These are phyloP conservation scores for Phaeomoniella chlamydospora DNA, from an alignment of 2,329 filamentous ascomycete species.

Conservation along the genomic window DNA sequence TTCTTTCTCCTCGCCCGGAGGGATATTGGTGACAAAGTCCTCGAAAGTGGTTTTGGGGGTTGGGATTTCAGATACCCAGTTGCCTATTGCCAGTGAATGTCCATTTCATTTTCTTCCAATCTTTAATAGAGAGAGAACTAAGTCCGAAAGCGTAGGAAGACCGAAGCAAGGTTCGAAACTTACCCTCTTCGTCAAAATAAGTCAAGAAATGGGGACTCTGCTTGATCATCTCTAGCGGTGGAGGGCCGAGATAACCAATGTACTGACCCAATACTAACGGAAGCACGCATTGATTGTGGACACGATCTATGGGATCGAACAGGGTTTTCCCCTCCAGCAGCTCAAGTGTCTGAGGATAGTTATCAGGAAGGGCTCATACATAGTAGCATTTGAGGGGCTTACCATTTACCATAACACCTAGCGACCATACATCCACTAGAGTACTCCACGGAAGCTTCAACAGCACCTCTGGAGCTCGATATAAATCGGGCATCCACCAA, in stretches of 20 bases:
- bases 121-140: too few relatives aligned
- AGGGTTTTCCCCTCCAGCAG: slow-evolving; percentile 14
- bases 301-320: slow-evolving; percentile 13
- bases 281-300: slow-evolving; percentile 12
- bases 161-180: neutral
- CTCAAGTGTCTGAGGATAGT: slow-evolving; percentile 11
- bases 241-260: slow-evolving; percentile 14
- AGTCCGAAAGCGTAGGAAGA: too few relatives aligned
- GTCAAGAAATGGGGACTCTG: slow-evolving; percentile 9
- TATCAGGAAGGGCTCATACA: too few relatives aligned
- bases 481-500: slow-evolving; percentile 13
- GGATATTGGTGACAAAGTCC: slow-evolving; percentile 9
- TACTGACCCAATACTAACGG: slow-evolving; percentile 14
- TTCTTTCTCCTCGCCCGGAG: slow-evolving; percentile 11
- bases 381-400: neutral
- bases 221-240: slow-evolving; percentile 11
- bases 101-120: too few relatives aligned
- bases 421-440: slow-evolving; percentile 13
- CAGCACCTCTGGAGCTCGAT: slow-evolving; percentile 13
- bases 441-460: slow-evolving; percentile 11
- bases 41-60: slow-evolving; percentile 10
- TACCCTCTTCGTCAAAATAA: slow-evolving; percentile 11
- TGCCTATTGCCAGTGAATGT: slow-evolving; percentile 6
- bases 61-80: slow-evolving; percentile 9
- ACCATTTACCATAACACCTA: slow-evolving; percentile 13